A percentile compares a stretch with the other conserved stretches of the same genome.
These are phyloP conservation scores for Trebouxia sp. DNA, from an alignment of 139 green algal species.

Conservation along the genomic window DNA sequence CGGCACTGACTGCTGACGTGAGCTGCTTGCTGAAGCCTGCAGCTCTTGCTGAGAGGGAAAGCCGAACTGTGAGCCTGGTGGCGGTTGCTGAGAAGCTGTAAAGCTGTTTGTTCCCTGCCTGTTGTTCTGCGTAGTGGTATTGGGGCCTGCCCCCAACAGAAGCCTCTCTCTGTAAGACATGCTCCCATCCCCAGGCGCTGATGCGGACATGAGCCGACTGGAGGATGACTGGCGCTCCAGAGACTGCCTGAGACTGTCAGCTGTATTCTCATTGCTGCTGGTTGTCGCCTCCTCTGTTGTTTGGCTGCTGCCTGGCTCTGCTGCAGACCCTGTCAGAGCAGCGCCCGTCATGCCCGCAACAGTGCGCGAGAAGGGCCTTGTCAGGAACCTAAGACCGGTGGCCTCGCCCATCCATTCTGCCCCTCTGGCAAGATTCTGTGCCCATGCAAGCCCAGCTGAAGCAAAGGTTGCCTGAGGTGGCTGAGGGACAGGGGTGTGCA, in stretches of 20 bases:
- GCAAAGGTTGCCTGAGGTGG: neutral
- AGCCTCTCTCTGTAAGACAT: constrained; percentile 21
- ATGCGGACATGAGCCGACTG: neutral
- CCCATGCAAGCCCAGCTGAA: neutral
- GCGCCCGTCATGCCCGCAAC: constrained; percentile 11
- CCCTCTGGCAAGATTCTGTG: neutral
- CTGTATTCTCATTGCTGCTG: neutral
- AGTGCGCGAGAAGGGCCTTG: neutral
- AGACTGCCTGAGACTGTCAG: neutral
- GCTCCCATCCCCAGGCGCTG: neutral
- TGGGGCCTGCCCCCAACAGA: neutral
- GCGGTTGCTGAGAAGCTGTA: neutral
- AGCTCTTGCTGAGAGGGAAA: neutral
- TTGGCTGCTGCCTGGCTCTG: no score
- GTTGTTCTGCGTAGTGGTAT: neutral
- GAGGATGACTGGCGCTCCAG: neutral
- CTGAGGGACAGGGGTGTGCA: neutral
- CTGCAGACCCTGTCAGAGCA: neutral
- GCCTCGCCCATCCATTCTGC: constrained; percentile 1
- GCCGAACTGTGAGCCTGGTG: neutral
- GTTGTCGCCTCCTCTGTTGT: neutral
- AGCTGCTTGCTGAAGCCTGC: neutral
- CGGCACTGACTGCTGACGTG: neutral
- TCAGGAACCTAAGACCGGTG: neutral
- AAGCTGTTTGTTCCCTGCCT: neutral